These are phyloP conservation scores for Leptographium radiaticola DNA, from an alignment of 2,329 filamentous ascomycete species.

Conservation along the genomic window DNA sequence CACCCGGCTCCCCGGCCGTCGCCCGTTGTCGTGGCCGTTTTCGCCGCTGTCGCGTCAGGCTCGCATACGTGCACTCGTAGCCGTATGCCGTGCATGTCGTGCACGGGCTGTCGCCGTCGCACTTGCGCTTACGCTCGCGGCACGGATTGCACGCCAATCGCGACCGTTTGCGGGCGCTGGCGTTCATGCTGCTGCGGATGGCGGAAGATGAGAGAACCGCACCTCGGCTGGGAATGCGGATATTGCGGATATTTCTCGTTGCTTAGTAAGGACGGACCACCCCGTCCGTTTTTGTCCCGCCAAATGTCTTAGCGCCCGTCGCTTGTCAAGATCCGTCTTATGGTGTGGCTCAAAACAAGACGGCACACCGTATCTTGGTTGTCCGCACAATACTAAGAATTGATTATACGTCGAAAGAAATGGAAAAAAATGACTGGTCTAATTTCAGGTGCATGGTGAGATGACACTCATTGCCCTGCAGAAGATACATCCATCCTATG, in stretches of 20 bases:
- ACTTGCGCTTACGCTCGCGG: constrained; percentile 2
- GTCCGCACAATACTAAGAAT: no score
- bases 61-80: background rate
- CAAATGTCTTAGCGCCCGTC: no score
- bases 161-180: background rate
- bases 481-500: no score
- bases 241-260: background rate
- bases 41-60: background rate
- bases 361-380: background rate
- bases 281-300: no score
- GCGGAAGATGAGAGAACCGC: background rate
- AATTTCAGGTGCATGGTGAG: no score
- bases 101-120: background rate
- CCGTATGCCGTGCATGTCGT: background rate
- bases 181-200: background rate
- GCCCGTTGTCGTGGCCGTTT: background rate
- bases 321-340: no score
- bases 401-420: no score
- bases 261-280: background rate
- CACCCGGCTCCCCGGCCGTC: background rate
- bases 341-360: no score
- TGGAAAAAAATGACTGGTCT: no score
- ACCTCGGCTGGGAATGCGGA: background rate
- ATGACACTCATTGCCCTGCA: no score
- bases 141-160: constrained; percentile 1